phyloP scores from a whole-genome alignment of 2,329 filamentous ascomycete genomes.

The Madurella fahalii region DNA sequence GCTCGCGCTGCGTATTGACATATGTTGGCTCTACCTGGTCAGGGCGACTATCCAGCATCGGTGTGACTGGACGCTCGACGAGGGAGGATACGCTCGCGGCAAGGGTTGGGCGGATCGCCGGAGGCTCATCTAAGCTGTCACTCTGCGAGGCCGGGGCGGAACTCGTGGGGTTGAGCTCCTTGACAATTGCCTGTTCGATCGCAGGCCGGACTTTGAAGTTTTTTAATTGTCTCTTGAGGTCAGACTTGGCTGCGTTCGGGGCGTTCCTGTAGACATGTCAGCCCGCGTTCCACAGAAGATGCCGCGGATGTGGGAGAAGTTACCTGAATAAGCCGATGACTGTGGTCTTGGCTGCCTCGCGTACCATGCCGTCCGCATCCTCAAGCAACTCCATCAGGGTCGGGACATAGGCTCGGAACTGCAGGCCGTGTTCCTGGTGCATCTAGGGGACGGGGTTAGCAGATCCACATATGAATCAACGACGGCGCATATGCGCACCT shows the following conservation, averaged over 20 bases:
- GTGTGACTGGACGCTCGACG: conserved; percentile 54
- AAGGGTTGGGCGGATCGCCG: conserved; percentile 38
- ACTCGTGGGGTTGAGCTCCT: conserved; percentile 59
- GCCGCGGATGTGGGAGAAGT: conserved; percentile 21
- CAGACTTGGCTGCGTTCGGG: conserved; percentile 77
- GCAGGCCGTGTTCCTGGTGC: conserved; percentile 73
- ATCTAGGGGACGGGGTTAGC: conserved; percentile 51
- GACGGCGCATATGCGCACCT: conserved; percentile 46
- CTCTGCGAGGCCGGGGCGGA: conserved; percentile 38
- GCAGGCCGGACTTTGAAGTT: conserved; percentile 80
- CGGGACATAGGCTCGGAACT: conserved; percentile 79
- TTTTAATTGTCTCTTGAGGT: conserved; percentile 81
- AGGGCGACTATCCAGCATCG: conserved; percentile 58
- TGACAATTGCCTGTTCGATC: conserved; percentile 76
- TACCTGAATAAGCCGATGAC: conserved; percentile 85
- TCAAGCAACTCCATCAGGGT: conserved; percentile 81
- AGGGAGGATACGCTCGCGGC: conserved; percentile 50
- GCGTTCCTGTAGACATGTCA: conserved; percentile 54
- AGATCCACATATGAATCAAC: neutral
- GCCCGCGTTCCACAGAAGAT: neutral
- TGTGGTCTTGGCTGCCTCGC: conserved; percentile 76
- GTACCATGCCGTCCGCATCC: conserved; percentile 82
- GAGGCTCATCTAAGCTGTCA: conserved; percentile 32
- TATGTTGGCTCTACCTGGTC: conserved; percentile 76
- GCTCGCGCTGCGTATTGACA: conserved; percentile 76